Conservation (phyloP, 202 grass and related monocot genomes). For the Miscanthus sacchariflorus region DNA sequence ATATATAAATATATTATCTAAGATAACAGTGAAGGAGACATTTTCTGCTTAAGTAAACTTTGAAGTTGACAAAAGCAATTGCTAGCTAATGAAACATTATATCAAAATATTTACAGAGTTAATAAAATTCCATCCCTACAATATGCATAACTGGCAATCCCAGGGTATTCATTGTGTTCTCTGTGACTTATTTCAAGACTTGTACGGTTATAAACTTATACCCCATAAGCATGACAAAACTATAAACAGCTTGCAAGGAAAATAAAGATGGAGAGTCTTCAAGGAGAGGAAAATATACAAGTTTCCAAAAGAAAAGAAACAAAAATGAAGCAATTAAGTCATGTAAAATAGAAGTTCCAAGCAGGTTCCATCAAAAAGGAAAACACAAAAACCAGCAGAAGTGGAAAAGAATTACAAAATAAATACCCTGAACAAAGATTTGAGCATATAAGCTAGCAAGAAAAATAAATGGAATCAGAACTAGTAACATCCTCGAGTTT, state of each 20-base stretch:
- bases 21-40: background rate
- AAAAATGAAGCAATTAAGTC: conserved; percentile 6
- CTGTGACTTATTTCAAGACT: conserved; percentile 13
- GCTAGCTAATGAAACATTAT: background rate
- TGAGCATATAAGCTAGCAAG: background rate
- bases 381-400: background rate
- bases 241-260: background rate
- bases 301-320: background rate
- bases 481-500: background rate
- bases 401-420: background rate
- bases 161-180: background rate
- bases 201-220: background rate
- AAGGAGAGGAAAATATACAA: background rate
- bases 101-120: background rate
- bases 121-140: background rate
- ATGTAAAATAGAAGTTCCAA: background rate
- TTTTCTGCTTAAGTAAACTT: conserved; percentile 1
- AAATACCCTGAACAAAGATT: background rate
- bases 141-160: background rate
- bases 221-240: background rate
- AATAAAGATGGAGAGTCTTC: conserved; percentile 3
- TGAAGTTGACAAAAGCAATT: conserved; percentile 10
- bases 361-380: background rate
- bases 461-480: conserved; percentile 7
- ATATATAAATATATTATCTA: background rate